phyloP scores from a whole-genome alignment of 2,329 filamentous ascomycete species.

The Aspergillus jensenii region DNA sequence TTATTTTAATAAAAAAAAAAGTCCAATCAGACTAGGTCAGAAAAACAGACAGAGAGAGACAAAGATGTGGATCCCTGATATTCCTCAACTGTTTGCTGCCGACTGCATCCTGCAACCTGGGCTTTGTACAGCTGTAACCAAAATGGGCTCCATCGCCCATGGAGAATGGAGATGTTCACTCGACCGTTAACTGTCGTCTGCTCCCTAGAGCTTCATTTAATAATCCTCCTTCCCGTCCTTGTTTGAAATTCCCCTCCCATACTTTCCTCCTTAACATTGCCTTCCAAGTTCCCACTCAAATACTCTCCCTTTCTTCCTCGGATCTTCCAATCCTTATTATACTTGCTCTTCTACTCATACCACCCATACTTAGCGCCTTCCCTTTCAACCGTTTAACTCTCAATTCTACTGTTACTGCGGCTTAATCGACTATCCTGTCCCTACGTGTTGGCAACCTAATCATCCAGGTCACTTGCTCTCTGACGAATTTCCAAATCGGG shows the following conservation, averaged over 20 bases:
- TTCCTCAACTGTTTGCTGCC: conserved; percentile 37
- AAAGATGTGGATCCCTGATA: conserved; percentile 26
- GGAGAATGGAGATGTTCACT: conserved; percentile 6
- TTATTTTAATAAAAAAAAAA: conserved; percentile 16
- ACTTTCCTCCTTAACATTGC: background rate
- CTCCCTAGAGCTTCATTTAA: conserved; percentile 32
- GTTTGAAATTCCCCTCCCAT: conserved; percentile 12
- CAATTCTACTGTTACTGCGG: background rate
- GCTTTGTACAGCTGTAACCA: conserved; percentile 37
- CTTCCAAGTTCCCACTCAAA: background rate
- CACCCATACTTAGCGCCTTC: background rate
- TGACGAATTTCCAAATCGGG: background rate
- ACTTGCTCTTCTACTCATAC: background rate
- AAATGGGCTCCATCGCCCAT: conserved; percentile 26
- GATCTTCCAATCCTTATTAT: conserved; percentile 14
- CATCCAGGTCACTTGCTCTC: background rate
- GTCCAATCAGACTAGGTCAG: conserved; percentile 5
- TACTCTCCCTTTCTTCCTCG: conserved; percentile 1
- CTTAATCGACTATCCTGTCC: background rate
- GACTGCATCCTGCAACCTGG: conserved; percentile 30
- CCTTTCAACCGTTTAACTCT: background rate
- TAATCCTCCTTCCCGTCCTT: conserved; percentile 29
- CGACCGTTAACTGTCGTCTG: conserved; percentile 35
- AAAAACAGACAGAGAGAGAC: conserved; percentile 13
- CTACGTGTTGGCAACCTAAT: no score